Percentiles rank a stretch among this genome's conserved stretches.
These are phyloP conservation scores for Gynandropsis gynandra DNA, from an alignment of 345 rosid genomes.

Conservation along the genomic window DNA sequence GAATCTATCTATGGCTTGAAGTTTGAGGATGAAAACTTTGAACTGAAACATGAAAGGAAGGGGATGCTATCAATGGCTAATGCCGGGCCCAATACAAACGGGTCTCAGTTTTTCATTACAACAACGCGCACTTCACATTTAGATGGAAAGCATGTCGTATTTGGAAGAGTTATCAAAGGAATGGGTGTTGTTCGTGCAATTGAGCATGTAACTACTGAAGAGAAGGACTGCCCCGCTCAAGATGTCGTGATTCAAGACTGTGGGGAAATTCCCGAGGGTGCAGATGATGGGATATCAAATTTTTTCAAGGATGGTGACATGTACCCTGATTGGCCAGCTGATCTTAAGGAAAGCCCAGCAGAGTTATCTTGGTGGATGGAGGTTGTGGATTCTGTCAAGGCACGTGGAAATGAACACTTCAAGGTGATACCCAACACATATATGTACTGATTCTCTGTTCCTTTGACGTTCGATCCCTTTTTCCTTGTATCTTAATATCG, in stretches of 20 bases:
- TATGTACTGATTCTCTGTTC: background rate
- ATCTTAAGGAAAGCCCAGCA: slow-evolving; percentile 51
- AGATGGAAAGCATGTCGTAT: slow-evolving; percentile 95
- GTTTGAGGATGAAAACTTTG: slow-evolving; percentile 88
- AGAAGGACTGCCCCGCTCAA: slow-evolving; percentile 43
- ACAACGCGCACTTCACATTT: slow-evolving; percentile 75
- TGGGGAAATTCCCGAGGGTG: slow-evolving; percentile 73
- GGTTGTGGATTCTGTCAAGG: slow-evolving; percentile 68
- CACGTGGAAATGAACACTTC: slow-evolving; percentile 62
- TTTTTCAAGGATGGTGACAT: slow-evolving; percentile 88
- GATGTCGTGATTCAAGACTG: slow-evolving; percentile 64
- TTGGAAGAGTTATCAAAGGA: slow-evolving; percentile 82
- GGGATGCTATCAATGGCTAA: slow-evolving; percentile 96
- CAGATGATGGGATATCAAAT: slow-evolving; percentile 70
- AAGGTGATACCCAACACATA: slow-evolving; percentile 37
- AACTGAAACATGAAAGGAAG: slow-evolving; percentile 85
- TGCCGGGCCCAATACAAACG: slow-evolving; percentile 83
- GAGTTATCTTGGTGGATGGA: slow-evolving; percentile 93
- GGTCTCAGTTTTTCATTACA: slow-evolving; percentile 92
- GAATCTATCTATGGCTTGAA: slow-evolving; percentile 88
- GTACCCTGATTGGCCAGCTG: slow-evolving; percentile 91
- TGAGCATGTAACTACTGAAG: slow-evolving; percentile 57
- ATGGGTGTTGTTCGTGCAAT: slow-evolving; percentile 89
- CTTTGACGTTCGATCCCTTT: background rate
- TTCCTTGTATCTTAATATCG: background rate